Evolutionary conservation across 192 early-diverging fungal genomes (phyloP).

Genomic region (Coemansia sp.): DNA sequence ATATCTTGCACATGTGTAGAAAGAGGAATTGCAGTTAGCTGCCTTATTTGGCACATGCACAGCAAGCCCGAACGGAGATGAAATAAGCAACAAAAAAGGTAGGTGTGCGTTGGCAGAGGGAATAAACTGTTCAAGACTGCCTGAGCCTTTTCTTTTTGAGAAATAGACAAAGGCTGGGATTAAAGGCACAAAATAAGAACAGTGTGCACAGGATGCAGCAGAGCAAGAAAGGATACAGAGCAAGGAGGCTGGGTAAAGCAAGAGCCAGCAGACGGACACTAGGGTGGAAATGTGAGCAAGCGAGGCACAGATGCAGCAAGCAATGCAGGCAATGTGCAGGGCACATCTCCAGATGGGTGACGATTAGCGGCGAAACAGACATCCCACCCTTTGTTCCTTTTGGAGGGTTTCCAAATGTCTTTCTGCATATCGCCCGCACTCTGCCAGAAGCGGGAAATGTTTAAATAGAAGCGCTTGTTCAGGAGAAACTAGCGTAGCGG

Average conservation of each 20-base stretch:
- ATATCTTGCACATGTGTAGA: neutral
- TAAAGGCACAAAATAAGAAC: neutral
- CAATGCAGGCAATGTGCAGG: neutral
- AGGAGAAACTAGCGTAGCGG: neutral
- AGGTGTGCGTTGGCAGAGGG: neutral
- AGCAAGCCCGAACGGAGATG: neutral
- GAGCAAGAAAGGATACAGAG: neutral
- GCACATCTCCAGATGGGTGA: slow-evolving; percentile 1
- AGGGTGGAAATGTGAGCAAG: neutral
- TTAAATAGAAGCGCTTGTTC: neutral
- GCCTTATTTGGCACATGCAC: slow-evolving; percentile 1
- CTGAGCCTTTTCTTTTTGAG: neutral
- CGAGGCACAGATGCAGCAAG: slow-evolving; percentile 8
- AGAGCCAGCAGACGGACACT: neutral
- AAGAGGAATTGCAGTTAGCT: neutral
- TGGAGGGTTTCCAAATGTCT: neutral
- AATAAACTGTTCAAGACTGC: neutral
- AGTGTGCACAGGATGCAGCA: slow-evolving; percentile 4
- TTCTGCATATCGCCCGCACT: neutral
- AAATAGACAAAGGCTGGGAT: neutral
- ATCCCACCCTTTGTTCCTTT: neutral
- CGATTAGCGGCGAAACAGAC: neutral
- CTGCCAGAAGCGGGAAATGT: neutral
- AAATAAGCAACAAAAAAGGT: neutral
- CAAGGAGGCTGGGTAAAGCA: slow-evolving; percentile 7